Percentiles rank a stretch among this genome's conserved stretches.
phyloP scores from a whole-genome alignment of 1,284 basidiomycete genomes.

The Irpex lacteus region DNA sequence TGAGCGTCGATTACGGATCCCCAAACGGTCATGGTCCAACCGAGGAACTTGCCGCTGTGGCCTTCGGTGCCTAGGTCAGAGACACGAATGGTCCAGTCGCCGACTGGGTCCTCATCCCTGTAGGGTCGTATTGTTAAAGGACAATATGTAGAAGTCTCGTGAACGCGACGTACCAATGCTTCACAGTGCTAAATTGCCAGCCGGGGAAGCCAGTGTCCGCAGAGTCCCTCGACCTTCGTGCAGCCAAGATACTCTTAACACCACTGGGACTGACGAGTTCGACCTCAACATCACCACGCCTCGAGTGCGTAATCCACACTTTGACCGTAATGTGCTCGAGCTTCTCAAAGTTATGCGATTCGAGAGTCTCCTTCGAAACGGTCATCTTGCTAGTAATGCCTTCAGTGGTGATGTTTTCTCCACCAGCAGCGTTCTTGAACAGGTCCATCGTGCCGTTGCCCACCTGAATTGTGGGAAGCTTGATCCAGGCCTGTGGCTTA shows the following conservation, averaged over 20 bases:
- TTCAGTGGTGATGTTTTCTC: slow-evolving; percentile 60
- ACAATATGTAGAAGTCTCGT: slow-evolving; percentile 10
- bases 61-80: slow-evolving; percentile 65
- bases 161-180: slow-evolving; percentile 81
- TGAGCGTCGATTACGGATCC: slow-evolving; percentile 81
- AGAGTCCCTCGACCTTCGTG: slow-evolving; percentile 68
- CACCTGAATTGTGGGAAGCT: slow-evolving; percentile 70
- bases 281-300: slow-evolving; percentile 92
- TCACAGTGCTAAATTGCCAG: slow-evolving; percentile 98
- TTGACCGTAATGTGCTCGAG: slow-evolving; percentile 93
- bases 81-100: slow-evolving; percentile 88
- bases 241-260: slow-evolving; percentile 83
- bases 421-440: slow-evolving; percentile 61
- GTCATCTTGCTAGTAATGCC: slow-evolving; percentile 71
- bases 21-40: slow-evolving; percentile 94
- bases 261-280: slow-evolving; percentile 86
- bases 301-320: slow-evolving; percentile 89
- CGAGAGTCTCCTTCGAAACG: slow-evolving; percentile 72
- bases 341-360: slow-evolving; percentile 76
- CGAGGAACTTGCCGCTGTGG: slow-evolving; percentile 78
- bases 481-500: slow-evolving; percentile 93
- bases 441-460: slow-evolving; percentile 58
- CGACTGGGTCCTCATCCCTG: slow-evolving; percentile 94
- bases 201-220: slow-evolving; percentile 78
- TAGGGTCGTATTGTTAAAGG: slow-evolving; percentile 11